Conservation (phyloP, 768 basidiomycete species). For the Serendipita sp. region DNA sequence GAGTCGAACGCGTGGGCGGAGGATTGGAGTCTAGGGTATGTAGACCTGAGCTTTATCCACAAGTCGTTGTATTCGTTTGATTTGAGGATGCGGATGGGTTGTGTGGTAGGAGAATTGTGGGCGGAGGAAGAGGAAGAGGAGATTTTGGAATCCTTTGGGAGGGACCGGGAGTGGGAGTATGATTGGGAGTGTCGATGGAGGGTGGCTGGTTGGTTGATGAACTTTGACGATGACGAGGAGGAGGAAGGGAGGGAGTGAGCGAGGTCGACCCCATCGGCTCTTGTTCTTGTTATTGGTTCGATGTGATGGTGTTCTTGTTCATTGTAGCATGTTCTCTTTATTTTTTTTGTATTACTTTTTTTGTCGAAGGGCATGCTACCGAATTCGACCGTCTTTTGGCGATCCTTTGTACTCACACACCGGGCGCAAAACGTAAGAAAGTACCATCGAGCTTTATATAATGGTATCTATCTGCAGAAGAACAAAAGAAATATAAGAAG, state of each 20-base stretch:
- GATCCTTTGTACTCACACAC: too few relatives aligned
- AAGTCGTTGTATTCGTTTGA: constrained; percentile 4
- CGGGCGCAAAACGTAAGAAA: too few relatives aligned
- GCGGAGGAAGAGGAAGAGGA: not conserved
- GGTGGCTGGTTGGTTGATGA: not conserved
- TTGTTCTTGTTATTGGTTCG: too few relatives aligned
- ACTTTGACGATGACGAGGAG: not conserved
- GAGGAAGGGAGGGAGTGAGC: not conserved
- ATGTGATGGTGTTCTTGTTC: too few relatives aligned
- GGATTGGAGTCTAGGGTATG: not conserved
- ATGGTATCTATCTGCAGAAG: too few relatives aligned
- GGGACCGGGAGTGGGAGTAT: not conserved
- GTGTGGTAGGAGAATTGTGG: not conserved
- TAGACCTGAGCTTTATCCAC: constrained; percentile 1
- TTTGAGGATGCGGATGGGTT: not conserved
- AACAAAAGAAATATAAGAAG: too few relatives aligned
- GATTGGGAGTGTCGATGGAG: constrained; percentile 1
- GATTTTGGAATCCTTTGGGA: not conserved
- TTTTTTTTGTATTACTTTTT: too few relatives aligned
- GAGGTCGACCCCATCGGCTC: too few relatives aligned
- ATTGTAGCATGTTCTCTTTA: too few relatives aligned
- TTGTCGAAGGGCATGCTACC: too few relatives aligned
- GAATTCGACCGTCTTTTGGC: too few relatives aligned
- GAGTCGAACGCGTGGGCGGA: not conserved
- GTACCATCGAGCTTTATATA: too few relatives aligned